phyloP scores from a whole-genome alignment of 2,329 filamentous ascomycete genomes.

The Clonostachys chloroleuca region DNA sequence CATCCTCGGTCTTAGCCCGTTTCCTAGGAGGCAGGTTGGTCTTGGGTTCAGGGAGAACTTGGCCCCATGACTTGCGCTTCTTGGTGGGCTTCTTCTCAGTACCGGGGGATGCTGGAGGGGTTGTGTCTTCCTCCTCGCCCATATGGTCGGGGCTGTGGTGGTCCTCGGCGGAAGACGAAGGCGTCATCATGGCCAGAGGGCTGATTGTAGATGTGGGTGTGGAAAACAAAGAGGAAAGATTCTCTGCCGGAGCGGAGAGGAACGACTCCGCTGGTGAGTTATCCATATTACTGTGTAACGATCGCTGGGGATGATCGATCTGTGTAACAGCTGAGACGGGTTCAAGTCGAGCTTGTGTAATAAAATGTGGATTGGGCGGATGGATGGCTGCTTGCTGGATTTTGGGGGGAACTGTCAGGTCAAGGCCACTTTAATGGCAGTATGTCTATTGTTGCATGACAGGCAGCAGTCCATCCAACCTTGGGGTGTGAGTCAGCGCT shows the following conservation, averaged over 20 bases:
- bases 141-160: conserved; percentile 6
- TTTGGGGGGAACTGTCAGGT: neutral
- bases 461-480: no score
- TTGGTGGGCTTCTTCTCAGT: conserved; percentile 71
- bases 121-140: conserved; percentile 1
- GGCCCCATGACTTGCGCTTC: conserved; percentile 98
- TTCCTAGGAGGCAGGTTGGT: conserved; percentile 94
- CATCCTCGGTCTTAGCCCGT: conserved; percentile 96
- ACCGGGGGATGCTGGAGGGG: conserved; percentile 8
- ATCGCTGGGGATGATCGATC: no score
- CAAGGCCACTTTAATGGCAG: neutral
- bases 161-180: conserved; percentile 20
- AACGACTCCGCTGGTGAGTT: conserved; percentile 50
- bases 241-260: conserved; percentile 43
- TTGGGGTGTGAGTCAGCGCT: no score
- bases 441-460: no score
- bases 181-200: conserved; percentile 45
- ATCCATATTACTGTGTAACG: conserved; percentile 42
- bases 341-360: neutral
- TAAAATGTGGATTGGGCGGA: neutral
- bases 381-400: neutral
- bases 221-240: conserved; percentile 43
- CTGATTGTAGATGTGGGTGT: conserved; percentile 30
- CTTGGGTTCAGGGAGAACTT: conserved; percentile 93
- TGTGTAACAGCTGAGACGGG: neutral